Base-by-base conservation (phyloP, 2,329 filamentous ascomycete genomes). In the Venturia pyrina region DNA sequence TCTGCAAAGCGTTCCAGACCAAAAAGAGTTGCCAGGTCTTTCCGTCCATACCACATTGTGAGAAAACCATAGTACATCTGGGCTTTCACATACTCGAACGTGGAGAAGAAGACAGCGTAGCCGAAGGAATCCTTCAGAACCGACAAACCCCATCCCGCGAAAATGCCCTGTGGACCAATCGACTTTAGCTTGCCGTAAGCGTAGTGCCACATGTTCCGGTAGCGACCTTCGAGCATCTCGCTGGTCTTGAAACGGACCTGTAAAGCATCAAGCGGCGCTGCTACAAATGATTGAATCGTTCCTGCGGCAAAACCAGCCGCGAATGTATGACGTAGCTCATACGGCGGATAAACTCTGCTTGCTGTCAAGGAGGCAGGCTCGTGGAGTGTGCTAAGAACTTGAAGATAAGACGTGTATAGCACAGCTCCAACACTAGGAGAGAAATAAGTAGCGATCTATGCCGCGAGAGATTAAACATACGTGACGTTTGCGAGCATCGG, bases 71-170 rank as follows among this genome's bases (percentile, higher is more conserved):
- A 91, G 76, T 90, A 88, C 15, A 82, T 81, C 73, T 92, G 89
- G 13, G 86, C 87, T 73, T 92, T 92, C 71, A 91, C 78, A 61
- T 86, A 89, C 76, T 93, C 89, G 69, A 93, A 92, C 0, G 84
- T 85, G 70, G 83, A 85, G 75, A 93, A 93, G 80, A 91, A 91
- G 21, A 89, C 75, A 44, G 86, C 89, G 64, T 83, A 85, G 15
- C 89, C 89, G 6, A 89, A 75, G 37, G 85, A 85, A 71, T 91
- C 89, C 70, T 91, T 90, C 56, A 86, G 71, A 50, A 91, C 82
- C 0, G 85, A 87, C 1, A 93, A 75, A 0, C 84, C 81, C 84
- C 86, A 92, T 50, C 89, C 89, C 1, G 89, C 88, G 71, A 91
- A 91, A 41, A 91, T 84, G 28, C 89, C 89, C 7, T 87, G 83